Percentiles rank a stretch among this genome's conserved stretches.
These are phyloP conservation scores for Entamoeba invadens DNA, from an alignment of 208 protist species.

Conservation along the genomic window DNA sequence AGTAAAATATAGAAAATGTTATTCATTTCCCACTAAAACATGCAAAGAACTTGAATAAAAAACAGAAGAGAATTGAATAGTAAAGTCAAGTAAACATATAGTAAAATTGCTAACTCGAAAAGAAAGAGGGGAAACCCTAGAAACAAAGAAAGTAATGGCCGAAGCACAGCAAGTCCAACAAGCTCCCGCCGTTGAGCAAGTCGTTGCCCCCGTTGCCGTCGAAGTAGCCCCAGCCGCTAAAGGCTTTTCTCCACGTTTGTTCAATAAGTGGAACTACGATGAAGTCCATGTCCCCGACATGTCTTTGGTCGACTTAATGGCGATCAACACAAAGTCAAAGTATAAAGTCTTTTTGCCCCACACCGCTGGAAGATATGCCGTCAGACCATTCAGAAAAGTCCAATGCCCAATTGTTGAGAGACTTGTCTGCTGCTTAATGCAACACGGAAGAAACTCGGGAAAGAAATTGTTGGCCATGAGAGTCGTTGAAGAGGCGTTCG, in stretches of 20 bases:
- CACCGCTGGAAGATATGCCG: slow-evolving; percentile 84
- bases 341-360: too few species aligned
- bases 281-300: background rate
- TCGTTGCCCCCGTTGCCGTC: background rate
- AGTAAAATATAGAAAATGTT: too few species aligned
- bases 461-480: slow-evolving; percentile 96
- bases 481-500: slow-evolving; percentile 91
- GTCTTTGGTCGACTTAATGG: background rate
- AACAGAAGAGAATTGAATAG: too few species aligned
- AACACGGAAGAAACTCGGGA: slow-evolving; percentile 92
- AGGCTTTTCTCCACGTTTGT: background rate
- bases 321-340: background rate
- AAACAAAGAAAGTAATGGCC: too few species aligned
- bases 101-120: too few species aligned
- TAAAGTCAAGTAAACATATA: too few species aligned
- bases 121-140: too few species aligned
- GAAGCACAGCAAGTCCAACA: too few species aligned
- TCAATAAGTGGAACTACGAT: background rate
- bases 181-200: too few species aligned
- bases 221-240: background rate
- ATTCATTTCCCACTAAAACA: too few species aligned
- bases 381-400: slow-evolving; percentile 93
- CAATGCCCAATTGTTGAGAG: slow-evolving; percentile 75
- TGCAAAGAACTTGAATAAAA: too few species aligned
- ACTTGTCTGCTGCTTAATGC: slow-evolving; percentile 53